A percentile compares a stretch with the other conserved stretches of the same genome.
These are phyloP conservation scores for Coniferiporia weirii DNA, from an alignment of 1,284 basidiomycete species.

Conservation along the genomic window DNA sequence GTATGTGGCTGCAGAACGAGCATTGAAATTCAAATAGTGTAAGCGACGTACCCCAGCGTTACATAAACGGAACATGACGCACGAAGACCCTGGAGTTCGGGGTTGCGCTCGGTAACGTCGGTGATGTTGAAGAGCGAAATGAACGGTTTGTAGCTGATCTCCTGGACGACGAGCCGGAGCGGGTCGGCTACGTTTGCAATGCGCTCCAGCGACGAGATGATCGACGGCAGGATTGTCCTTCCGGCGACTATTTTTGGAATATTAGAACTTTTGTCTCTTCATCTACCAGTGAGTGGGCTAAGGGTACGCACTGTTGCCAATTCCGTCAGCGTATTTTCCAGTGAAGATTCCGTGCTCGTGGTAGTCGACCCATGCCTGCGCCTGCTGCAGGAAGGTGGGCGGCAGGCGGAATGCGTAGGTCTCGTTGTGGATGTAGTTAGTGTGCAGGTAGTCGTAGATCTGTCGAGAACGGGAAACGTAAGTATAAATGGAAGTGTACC, in stretches of 20 bases:
- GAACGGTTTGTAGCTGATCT: slow-evolving; percentile 83
- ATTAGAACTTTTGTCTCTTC: background rate
- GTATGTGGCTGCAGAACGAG: slow-evolving; percentile 55
- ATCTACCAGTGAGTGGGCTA: background rate
- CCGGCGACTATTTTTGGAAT: slow-evolving; percentile 56
- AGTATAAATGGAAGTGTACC: background rate
- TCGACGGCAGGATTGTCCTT: slow-evolving; percentile 66
- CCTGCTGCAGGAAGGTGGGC: slow-evolving; percentile 32
- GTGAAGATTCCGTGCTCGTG: slow-evolving; percentile 49
- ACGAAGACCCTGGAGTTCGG: slow-evolving; percentile 62
- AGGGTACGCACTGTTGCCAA: slow-evolving; percentile 36
- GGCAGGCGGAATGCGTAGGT: slow-evolving; percentile 31
- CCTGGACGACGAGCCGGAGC: slow-evolving; percentile 66
- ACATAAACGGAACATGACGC: slow-evolving; percentile 27
- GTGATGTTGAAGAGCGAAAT: slow-evolving; percentile 82
- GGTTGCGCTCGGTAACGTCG: slow-evolving; percentile 49
- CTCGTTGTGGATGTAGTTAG: slow-evolving; percentile 44
- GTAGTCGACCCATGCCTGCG: slow-evolving; percentile 44
- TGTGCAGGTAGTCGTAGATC: slow-evolving; percentile 50
- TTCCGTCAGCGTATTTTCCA: slow-evolving; percentile 31
- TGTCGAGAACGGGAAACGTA: slow-evolving; percentile 16
- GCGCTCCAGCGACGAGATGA: slow-evolving; percentile 65
- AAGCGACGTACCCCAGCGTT: background rate
- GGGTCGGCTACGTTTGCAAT: slow-evolving; percentile 75
- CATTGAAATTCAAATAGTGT: slow-evolving; percentile 1